Conservation (phyloP, 805 yeast genomes). For the Blastobotrys mokoenaii region DNA sequence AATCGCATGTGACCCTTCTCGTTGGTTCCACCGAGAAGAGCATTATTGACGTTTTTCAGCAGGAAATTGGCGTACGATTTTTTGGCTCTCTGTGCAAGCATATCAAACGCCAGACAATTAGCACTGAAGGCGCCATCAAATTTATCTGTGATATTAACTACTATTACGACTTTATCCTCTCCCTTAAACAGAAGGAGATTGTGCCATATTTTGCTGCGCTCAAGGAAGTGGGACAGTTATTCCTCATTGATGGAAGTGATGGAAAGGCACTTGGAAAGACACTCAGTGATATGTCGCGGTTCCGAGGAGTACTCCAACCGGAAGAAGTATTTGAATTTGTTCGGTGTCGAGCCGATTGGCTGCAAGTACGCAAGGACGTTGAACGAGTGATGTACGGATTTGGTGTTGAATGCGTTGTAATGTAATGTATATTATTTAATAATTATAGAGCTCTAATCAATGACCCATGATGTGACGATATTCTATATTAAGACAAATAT, state of each 20-base stretch:
- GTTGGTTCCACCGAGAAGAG: conserved; percentile 80
- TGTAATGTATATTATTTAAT: conserved; percentile 26
- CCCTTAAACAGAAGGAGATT: conserved; percentile 46
- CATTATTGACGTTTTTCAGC: conserved; percentile 85
- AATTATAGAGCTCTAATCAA: no score
- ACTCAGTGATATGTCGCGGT: conserved; percentile 74
- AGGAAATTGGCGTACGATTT: conserved; percentile 85
- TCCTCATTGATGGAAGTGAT: conserved; percentile 60
- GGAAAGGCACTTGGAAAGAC: conserved; percentile 79
- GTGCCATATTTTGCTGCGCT: conserved; percentile 70
- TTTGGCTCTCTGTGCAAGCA: conserved; percentile 69
- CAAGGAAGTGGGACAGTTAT: conserved; percentile 78
- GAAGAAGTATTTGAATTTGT: conserved; percentile 94
- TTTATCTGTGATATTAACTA: conserved; percentile 75
- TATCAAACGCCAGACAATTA: conserved; percentile 62
- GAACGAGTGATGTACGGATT: conserved; percentile 95
- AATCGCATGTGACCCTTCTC: conserved; percentile 62
- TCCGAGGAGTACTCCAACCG: conserved; percentile 81
- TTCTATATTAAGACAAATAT: no score
- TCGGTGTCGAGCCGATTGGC: conserved; percentile 84
- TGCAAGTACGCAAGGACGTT: conserved; percentile 61
- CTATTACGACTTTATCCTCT: conserved; percentile 58
- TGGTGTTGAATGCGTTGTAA: conserved; percentile 63
- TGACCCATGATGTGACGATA: background rate
- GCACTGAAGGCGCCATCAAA: conserved; percentile 74